Evolutionary conservation across 805 yeast genomes (phyloP).

Genomic region (Blastobotrys chiropterorum): DNA sequence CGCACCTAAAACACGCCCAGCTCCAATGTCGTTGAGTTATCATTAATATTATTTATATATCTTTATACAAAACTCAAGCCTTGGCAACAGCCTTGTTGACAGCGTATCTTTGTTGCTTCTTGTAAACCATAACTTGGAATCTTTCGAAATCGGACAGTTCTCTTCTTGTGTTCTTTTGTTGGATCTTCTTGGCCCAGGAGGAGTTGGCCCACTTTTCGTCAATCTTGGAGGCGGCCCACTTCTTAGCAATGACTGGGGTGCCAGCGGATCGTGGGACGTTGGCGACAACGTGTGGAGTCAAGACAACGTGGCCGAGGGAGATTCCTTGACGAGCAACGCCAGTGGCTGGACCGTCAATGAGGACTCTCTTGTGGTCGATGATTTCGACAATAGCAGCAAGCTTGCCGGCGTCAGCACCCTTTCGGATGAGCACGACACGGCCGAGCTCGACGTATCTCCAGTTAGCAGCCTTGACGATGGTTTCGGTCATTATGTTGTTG

Average conservation of each 20-base stretch:
- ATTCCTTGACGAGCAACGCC: constrained; percentile 90
- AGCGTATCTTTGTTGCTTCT: constrained; percentile 94
- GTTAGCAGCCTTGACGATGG: constrained; percentile 91
- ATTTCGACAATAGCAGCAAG: constrained; percentile 97
- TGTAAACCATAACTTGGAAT: constrained; percentile 96
- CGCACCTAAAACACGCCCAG: no score
- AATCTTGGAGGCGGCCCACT: constrained; percentile 87
- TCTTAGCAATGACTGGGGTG: constrained; percentile 78
- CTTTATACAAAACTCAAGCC: constrained; percentile 34
- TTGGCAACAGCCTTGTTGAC: constrained; percentile 95
- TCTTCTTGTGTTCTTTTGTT: constrained; percentile 89
- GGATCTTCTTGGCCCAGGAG: constrained; percentile 97
- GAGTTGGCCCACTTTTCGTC: constrained; percentile 88
- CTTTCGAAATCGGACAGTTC: constrained; percentile 95
- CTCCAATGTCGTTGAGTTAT: constrained; percentile 1
- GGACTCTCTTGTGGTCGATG: constrained; percentile 98
- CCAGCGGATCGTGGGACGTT: constrained; percentile 92
- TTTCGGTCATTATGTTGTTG: constrained; percentile 32
- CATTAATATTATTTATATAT: background rate
- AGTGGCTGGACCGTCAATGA: constrained; percentile 91
- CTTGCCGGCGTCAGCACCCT: constrained; percentile 66
- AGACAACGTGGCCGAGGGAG: constrained; percentile 77
- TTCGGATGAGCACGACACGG: constrained; percentile 91
- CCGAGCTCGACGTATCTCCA: constrained; percentile 99
- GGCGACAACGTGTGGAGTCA: constrained; percentile 86